Conservation (phyloP, 495 filamentous ascomycete genomes). For the Xylaria telfairii region DNA sequence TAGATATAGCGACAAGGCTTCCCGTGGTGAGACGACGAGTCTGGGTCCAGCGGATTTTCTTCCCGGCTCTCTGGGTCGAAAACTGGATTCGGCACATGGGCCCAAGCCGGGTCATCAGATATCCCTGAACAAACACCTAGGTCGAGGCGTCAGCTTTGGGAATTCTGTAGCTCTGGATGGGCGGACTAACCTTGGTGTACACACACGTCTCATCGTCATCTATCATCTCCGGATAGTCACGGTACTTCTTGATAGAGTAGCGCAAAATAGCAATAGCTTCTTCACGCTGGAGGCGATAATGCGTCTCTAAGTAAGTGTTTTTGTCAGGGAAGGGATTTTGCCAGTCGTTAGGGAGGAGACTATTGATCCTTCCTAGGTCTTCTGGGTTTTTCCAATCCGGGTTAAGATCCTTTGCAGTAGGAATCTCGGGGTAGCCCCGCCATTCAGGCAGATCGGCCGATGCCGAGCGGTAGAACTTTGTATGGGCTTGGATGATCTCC, state of each 20-base stretch:
- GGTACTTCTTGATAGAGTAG: slow-evolving; percentile 59
- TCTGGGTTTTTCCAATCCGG: slow-evolving; percentile 38
- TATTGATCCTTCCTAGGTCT: slow-evolving; percentile 41
- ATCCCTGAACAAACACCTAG: slow-evolving; percentile 69
- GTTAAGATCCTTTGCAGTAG: slow-evolving; percentile 47
- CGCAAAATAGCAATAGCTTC: slow-evolving; percentile 67
- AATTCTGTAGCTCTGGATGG: slow-evolving; percentile 1
- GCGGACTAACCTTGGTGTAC: slow-evolving; percentile 71
- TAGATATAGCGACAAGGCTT: slow-evolving; percentile 72
- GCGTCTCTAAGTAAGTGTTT: slow-evolving; percentile 62
- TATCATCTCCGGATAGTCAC: slow-evolving; percentile 51
- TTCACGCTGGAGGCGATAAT: slow-evolving; percentile 71
- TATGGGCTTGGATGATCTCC: slow-evolving; percentile 38
- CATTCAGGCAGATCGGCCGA: slow-evolving; percentile 40
- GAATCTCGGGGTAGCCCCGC: slow-evolving; percentile 52
- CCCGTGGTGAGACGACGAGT: slow-evolving; percentile 75
- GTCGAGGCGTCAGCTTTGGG: slow-evolving; percentile 15
- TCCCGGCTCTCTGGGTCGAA: slow-evolving; percentile 68
- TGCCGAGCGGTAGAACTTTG: slow-evolving; percentile 31
- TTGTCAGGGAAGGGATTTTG: slow-evolving; percentile 50
- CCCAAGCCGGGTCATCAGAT: slow-evolving; percentile 67
- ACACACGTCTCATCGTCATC: slow-evolving; percentile 66
- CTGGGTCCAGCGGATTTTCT: slow-evolving; percentile 77
- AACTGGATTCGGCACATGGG: slow-evolving; percentile 74
- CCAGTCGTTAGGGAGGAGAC: slow-evolving; percentile 46